These are phyloP conservation scores for Claviceps africana DNA, from an alignment of 2,329 filamentous ascomycete genomes.

Conservation along the genomic window DNA sequence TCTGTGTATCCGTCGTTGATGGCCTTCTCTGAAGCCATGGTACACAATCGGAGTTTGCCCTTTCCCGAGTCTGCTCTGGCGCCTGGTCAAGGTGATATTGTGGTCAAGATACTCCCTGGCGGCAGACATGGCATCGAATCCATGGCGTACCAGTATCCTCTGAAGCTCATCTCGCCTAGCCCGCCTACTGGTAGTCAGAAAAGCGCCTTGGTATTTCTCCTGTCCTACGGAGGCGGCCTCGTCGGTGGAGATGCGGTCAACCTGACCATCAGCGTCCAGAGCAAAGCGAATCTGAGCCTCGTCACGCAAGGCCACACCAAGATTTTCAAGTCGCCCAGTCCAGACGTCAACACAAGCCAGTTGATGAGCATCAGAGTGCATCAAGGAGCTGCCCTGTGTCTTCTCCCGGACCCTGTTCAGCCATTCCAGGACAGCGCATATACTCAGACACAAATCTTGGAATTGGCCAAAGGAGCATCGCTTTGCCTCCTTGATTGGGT, in stretches of 20 bases:
- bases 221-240: constrained; percentile 89
- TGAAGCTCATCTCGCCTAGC: constrained; percentile 75
- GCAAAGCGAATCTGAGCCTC: constrained; percentile 50
- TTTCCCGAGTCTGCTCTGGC: constrained; percentile 61
- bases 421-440: constrained; percentile 78
- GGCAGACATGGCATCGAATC: constrained; percentile 56
- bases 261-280: constrained; percentile 52
- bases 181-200: constrained; percentile 47
- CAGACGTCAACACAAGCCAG: constrained; percentile 43
- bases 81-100: constrained; percentile 66
- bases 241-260: constrained; percentile 75
- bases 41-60: constrained; percentile 28
- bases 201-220: constrained; percentile 70
- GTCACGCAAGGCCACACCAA: constrained; percentile 78
- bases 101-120: constrained; percentile 58
- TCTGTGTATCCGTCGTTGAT: background rate
- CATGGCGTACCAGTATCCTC: constrained; percentile 80
- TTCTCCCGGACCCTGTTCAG: constrained; percentile 84
- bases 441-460: constrained; percentile 70
- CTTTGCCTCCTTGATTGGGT: constrained; percentile 91
- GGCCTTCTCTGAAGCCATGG: constrained; percentile 5
- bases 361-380: constrained; percentile 36
- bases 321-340: constrained; percentile 66
- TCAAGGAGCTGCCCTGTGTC: constrained; percentile 40
- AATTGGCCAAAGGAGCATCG: constrained; percentile 39